Conservation (phyloP, 2,329 filamentous ascomycete genomes). For the Sporothrix phasma region DNA sequence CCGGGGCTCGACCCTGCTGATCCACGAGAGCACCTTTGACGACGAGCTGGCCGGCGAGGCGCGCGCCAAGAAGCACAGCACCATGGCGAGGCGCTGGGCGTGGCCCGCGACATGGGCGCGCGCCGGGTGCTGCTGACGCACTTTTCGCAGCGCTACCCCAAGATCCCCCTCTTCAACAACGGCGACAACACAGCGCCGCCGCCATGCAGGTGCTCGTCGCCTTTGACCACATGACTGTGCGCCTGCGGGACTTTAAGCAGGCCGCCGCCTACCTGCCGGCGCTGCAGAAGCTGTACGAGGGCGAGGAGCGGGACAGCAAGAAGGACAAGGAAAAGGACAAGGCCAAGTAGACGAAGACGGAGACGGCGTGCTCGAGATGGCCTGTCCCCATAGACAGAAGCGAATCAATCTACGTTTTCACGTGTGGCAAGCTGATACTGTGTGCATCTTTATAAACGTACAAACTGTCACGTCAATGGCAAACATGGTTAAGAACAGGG, state of each 20-base stretch:
- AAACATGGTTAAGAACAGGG: neutral
- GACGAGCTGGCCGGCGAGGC: slow-evolving; percentile 74
- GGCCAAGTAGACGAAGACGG: too few relatives aligned
- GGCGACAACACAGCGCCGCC: slow-evolving; percentile 25
- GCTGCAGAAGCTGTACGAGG: slow-evolving; percentile 21
- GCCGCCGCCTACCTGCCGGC: slow-evolving; percentile 32
- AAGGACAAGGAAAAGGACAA: neutral
- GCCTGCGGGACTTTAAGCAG: slow-evolving; percentile 58
- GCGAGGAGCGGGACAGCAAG: neutral
- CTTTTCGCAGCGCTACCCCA: slow-evolving; percentile 89
- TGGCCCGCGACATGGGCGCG: slow-evolving; percentile 71
- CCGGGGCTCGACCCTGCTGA: slow-evolving; percentile 64
- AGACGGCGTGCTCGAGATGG: too few relatives aligned
- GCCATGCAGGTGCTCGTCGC: slow-evolving; percentile 60
- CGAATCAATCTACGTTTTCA: neutral
- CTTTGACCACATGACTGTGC: slow-evolving; percentile 70
- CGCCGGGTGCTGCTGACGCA: slow-evolving; percentile 78
- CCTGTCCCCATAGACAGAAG: neutral
- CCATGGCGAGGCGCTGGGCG: slow-evolving; percentile 72
- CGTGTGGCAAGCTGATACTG: too few relatives aligned
- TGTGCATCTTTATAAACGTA: neutral
- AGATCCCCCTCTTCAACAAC: slow-evolving; percentile 43
- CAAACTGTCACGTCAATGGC: too few relatives aligned
- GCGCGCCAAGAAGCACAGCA: slow-evolving; percentile 79
- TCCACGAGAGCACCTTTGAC: slow-evolving; percentile 95